phyloP scores from a whole-genome alignment of 2,329 filamentous ascomycete genomes.

The Penicillium sp. region DNA sequence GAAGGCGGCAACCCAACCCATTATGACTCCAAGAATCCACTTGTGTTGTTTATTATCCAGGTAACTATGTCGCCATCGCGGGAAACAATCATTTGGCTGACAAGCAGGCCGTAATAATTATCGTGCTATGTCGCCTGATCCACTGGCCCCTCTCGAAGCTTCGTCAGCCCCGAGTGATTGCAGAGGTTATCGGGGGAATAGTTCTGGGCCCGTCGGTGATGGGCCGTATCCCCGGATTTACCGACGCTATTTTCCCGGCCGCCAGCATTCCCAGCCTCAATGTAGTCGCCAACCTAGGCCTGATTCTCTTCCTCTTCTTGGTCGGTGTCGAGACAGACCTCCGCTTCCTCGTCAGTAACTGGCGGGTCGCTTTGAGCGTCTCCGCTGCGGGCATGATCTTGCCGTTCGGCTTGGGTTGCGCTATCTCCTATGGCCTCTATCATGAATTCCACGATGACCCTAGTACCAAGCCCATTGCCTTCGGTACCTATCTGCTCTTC shows the following conservation, averaged over 20 bases:
- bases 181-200: constrained; percentile 76
- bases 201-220: constrained; percentile 79
- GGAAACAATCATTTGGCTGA: background rate
- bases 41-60: constrained; percentile 69
- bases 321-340: constrained; percentile 82
- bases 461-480: constrained; percentile 50
- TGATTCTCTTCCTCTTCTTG: constrained; percentile 78
- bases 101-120: constrained; percentile 55
- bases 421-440: constrained; percentile 72
- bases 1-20: constrained; percentile 60
- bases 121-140: constrained; percentile 63
- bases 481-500: constrained; percentile 62
- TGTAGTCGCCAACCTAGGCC: constrained; percentile 71
- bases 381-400: constrained; percentile 69
- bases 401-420: constrained; percentile 73
- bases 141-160: constrained; percentile 70
- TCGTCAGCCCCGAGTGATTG: constrained; percentile 72
- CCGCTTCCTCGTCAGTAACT: constrained; percentile 66
- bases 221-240: constrained; percentile 74
- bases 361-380: constrained; percentile 68
- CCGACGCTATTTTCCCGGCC: constrained; percentile 64
- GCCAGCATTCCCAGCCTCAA: constrained; percentile 65
- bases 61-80: constrained; percentile 32
- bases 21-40: constrained; percentile 62
- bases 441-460: constrained; percentile 57